These are phyloP conservation scores for Trypanosoma rangeli DNA, from an alignment of 208 protist species.

Conservation along the genomic window DNA sequence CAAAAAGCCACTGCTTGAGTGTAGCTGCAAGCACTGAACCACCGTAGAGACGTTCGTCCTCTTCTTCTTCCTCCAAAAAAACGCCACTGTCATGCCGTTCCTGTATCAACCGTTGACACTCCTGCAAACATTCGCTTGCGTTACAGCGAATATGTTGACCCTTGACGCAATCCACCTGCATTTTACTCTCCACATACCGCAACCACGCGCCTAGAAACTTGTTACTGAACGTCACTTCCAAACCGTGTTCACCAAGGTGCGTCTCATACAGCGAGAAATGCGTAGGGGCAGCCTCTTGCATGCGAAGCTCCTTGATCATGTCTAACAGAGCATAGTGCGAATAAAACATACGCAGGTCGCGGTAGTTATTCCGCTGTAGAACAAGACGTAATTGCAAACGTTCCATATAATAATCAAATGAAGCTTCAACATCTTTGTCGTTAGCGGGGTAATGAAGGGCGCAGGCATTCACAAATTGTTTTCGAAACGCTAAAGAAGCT, in stretches of 20 bases:
- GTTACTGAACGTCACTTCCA: constrained; percentile 64
- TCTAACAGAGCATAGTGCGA: constrained; percentile 71
- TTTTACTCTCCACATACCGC: constrained; percentile 76
- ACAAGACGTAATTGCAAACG: constrained; percentile 65
- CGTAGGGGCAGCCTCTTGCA: constrained; percentile 9
- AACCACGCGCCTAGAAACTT: constrained; percentile 67
- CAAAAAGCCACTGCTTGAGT: constrained; percentile 55
- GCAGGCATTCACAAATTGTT: constrained; percentile 79
- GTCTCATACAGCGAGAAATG: constrained; percentile 32
- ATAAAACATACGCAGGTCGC: constrained; percentile 60
- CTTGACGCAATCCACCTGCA: constrained; percentile 70
- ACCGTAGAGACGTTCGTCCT: constrained; percentile 67
- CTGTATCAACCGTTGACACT: constrained; percentile 74
- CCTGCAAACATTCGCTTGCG: constrained; percentile 10
- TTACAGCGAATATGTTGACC: constrained; percentile 63
- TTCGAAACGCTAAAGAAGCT: constrained; percentile 78
- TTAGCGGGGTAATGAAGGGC: constrained; percentile 57
- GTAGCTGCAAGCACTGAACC: constrained; percentile 36
- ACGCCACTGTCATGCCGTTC: constrained; percentile 66
- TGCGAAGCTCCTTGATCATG: constrained; percentile 63
- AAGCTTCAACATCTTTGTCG: constrained; percentile 59
- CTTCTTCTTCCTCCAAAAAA: constrained; percentile 69
- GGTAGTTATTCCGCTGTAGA: constrained; percentile 50
- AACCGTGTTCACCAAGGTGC: constrained; percentile 38
- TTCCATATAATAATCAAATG: constrained; percentile 75